These are phyloP conservation scores for Yamadazyma olivae DNA, from an alignment of 805 yeast species.

Conservation along the genomic window DNA sequence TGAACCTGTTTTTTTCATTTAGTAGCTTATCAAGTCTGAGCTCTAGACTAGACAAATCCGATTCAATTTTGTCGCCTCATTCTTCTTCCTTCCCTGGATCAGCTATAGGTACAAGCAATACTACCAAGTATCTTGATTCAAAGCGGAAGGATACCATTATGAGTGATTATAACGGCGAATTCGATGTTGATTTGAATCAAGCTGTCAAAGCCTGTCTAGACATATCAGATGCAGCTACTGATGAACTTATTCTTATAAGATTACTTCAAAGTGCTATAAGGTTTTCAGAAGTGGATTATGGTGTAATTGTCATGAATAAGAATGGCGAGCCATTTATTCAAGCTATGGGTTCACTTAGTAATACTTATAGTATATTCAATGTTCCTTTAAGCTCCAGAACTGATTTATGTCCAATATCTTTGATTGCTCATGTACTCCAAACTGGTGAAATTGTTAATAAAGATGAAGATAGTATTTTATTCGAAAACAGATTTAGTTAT, in stretches of 20 bases:
- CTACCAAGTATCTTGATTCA: no score
- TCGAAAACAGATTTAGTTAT: constrained; percentile 29
- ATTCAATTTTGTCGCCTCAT: no score
- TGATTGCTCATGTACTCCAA: constrained; percentile 37
- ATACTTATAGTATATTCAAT: constrained; percentile 19
- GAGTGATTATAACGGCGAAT: no score
- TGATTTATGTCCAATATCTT: constrained; percentile 41
- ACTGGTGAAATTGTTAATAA: constrained; percentile 35
- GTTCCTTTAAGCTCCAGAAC: constrained; percentile 38
- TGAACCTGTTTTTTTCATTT: constrained; percentile 5
- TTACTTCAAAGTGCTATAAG: constrained; percentile 37
- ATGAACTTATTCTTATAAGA: constrained; percentile 32
- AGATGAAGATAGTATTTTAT: constrained; percentile 30
- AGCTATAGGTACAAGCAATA: no score
- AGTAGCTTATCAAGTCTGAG: background rate
- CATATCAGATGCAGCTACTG: constrained; percentile 45
- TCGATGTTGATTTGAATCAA: constrained; percentile 18
- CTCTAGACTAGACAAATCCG: no score
- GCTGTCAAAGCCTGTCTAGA: constrained; percentile 46
- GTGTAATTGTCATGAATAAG: constrained; percentile 24
- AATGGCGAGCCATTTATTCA: constrained; percentile 22
- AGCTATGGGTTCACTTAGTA: constrained; percentile 26
- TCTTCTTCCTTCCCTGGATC: no score
- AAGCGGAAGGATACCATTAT: no score
- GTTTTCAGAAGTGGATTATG: constrained; percentile 33